These are phyloP conservation scores for Wickerhamomyces canadensis DNA, from an alignment of 805 yeast genomes.

Conservation along the genomic window DNA sequence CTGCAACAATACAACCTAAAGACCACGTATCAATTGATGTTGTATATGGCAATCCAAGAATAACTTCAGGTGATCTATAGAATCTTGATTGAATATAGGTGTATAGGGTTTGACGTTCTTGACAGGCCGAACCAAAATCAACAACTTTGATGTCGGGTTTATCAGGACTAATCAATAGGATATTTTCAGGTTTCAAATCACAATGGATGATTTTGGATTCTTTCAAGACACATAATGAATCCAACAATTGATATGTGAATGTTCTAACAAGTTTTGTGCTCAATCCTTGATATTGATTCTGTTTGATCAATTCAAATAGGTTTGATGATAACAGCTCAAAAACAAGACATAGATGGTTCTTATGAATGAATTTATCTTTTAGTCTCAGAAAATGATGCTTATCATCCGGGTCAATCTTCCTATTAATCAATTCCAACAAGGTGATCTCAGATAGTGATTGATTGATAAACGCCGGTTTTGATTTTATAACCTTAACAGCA, in stretches of 20 bases:
- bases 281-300: conserved; percentile 89
- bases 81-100: conserved; percentile 91
- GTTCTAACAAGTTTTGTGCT: conserved; percentile 72
- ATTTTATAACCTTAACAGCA: conserved; percentile 92
- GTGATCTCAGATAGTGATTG: conserved; percentile 90
- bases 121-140: conserved; percentile 95
- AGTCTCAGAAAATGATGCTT: conserved; percentile 72
- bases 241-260: conserved; percentile 76
- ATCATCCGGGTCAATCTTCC: conserved; percentile 61
- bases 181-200: conserved; percentile 95
- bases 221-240: conserved; percentile 74
- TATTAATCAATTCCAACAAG: conserved; percentile 74
- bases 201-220: conserved; percentile 87
- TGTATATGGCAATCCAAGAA: conserved; percentile 86
- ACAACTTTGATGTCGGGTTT: conserved; percentile 71
- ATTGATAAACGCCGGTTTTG: conserved; percentile 84
- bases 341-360: conserved; percentile 87
- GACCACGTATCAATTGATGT: conserved; percentile 98
- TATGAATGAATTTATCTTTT: conserved; percentile 86
- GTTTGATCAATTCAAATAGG: conserved; percentile 83
- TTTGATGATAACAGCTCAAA: conserved; percentile 87
- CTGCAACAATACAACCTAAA: conserved; percentile 87
- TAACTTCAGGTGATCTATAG: conserved; percentile 92
- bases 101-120: conserved; percentile 81
- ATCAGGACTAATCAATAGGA: conserved; percentile 72